phyloP scores from a whole-genome alignment of 2,329 filamentous ascomycete species.

The Graphilbum ipis-grandicollis region DNA sequence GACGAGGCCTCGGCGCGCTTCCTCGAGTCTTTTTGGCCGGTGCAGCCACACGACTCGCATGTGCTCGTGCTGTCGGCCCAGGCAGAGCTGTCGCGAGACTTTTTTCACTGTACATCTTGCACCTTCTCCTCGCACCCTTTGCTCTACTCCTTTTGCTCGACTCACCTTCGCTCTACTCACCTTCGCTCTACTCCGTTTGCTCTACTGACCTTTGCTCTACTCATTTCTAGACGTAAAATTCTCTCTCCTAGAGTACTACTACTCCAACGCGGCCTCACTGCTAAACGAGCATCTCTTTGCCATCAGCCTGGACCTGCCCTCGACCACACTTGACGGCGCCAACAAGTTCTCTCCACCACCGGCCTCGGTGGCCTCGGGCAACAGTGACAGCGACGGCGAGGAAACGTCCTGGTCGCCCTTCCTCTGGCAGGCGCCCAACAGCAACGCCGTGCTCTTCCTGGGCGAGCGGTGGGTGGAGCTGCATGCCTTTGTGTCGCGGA shows the following conservation, averaged over 20 bases:
- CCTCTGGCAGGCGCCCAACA: slow-evolving; percentile 71
- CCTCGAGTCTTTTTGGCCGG: slow-evolving; percentile 77
- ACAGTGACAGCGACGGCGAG: not conserved
- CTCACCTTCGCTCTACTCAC: not conserved
- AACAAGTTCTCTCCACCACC: slow-evolving; percentile 31
- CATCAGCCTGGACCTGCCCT: slow-evolving; percentile 62
- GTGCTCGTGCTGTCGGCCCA: slow-evolving; percentile 75
- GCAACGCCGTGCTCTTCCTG: slow-evolving; percentile 66
- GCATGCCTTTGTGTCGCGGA: slow-evolving; percentile 57
- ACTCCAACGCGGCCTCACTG: slow-evolving; percentile 35
- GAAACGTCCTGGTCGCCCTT: slow-evolving; percentile 33
- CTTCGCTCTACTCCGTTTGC: not conserved
- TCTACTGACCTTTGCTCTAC: not conserved
- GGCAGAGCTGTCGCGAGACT: slow-evolving; percentile 61
- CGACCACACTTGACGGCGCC: slow-evolving; percentile 39
- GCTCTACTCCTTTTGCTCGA: not conserved
- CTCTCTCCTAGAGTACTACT: slow-evolving; percentile 56
- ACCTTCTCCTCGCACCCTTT: not conserved
- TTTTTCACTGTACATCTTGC: slow-evolving; percentile 49
- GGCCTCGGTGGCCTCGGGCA: slow-evolving; percentile 10
- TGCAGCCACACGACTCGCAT: slow-evolving; percentile 44
- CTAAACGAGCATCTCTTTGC: slow-evolving; percentile 48
- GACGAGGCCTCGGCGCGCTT: slow-evolving; percentile 60
- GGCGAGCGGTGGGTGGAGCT: slow-evolving; percentile 78
- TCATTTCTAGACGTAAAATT: slow-evolving; percentile 50